A percentile compares a stretch with the other conserved stretches of the same genome.
These are phyloP conservation scores for Pholiota microspora DNA, from an alignment of 768 basidiomycete species.

Conservation along the genomic window DNA sequence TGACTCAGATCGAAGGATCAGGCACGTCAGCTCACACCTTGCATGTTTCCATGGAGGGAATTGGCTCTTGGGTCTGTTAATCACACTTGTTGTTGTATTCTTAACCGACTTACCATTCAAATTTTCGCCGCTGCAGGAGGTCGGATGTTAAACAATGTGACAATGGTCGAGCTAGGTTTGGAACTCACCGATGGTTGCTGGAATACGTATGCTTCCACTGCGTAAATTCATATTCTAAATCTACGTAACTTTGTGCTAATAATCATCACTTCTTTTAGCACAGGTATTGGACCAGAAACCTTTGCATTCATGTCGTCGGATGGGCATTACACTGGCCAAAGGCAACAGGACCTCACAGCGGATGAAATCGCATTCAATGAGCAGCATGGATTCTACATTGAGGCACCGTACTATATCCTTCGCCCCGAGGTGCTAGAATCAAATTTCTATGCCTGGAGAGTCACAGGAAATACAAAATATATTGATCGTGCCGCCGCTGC, in stretches of 20 bases:
- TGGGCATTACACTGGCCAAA: constrained; percentile 57
- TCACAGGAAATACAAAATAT: constrained; percentile 68
- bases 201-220: constrained; percentile 76
- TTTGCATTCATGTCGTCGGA: constrained; percentile 67
- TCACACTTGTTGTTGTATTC: background rate
- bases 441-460: constrained; percentile 78
- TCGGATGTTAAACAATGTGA: constrained; percentile 64
- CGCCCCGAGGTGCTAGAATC: constrained; percentile 80
- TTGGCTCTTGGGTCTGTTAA: constrained; percentile 42
- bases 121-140: too few species aligned
- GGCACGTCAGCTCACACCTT: constrained; percentile 69
- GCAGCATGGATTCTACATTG: constrained; percentile 65
- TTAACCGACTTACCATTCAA: background rate
- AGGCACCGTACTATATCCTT: constrained; percentile 52
- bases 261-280: constrained; percentile 36
- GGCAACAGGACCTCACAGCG: constrained; percentile 22
- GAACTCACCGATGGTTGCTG: constrained; percentile 70
- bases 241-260: background rate
- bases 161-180: constrained; percentile 62
- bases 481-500: constrained; percentile 61
- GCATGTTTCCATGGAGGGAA: constrained; percentile 78
- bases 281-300: constrained; percentile 73
- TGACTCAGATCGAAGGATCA: constrained; percentile 41
- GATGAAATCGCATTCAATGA: constrained; percentile 52
- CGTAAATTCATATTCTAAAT: constrained; percentile 35